Evolutionary conservation across 2,329 filamentous ascomycete species (phyloP), one percentile per base, ranked within the genome.

Genomic region (Hymenoscyphus fructigenus): DNA sequence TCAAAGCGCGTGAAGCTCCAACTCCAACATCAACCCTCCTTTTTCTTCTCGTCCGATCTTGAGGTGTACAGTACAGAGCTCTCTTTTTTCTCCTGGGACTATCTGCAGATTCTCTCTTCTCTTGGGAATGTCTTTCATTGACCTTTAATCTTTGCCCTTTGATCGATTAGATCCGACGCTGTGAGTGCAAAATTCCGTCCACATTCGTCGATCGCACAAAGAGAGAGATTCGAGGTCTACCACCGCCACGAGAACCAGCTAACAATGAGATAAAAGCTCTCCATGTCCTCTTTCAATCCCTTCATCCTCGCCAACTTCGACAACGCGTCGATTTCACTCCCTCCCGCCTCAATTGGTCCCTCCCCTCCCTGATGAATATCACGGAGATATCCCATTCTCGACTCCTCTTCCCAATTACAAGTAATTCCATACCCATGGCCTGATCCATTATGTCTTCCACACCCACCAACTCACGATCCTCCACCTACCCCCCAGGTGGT

Each of bases 401-500:
- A 50, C 44, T 50, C 3, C 4, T 36, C 34, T 56, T 38, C 15
- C 20, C 34, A 29, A 29, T n/a, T 50, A 38, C 60, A 32, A 57
- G 63, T 41, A 32, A 15, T 38, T 36, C 34, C 26, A 64, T 67
- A 61, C 67, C 66, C 69, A 75, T 74, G 69, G 73, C 74, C 73
- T 69, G 64, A 76, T n/a, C n/a, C n/a, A n/a, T 65, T 55, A 76
- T 76, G 75, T 68, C 73, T 67, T 75, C 73, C 44, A 76, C 75
- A 60, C 75, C 75, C 28, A 70, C 70, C 56, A 75, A 74, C 65
- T 56, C 69, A 57, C 69, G 73, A 62, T 73, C 70, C 28, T 56
- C 62, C 2, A 44, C n/a, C 57, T 72, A 75, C 62, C 91, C 92
- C 63, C 89, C 91, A 66, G 92, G 88, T 76, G 93, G 91, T 65